Percentiles rank a stretch among this genome's conserved stretches.
Evolutionary conservation across 2,329 filamentous ascomycete species (phyloP).

Genomic region (Colletotrichum tropicale): DNA sequence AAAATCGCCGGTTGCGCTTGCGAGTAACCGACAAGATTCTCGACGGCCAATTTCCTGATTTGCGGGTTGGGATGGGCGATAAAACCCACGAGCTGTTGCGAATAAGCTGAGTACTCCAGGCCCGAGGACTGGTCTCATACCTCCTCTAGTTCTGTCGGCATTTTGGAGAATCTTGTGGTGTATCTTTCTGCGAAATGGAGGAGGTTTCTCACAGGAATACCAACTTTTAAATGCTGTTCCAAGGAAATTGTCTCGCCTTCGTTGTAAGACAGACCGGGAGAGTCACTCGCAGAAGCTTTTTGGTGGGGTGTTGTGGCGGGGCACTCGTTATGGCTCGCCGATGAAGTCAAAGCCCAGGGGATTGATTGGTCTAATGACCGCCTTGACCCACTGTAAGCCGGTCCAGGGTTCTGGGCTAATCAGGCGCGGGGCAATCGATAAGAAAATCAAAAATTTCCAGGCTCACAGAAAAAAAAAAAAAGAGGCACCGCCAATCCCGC

Average conservation of each 20-base stretch:
- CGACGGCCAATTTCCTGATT: slow-evolving; percentile 83
- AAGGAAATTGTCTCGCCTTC: slow-evolving; percentile 4
- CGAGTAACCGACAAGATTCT: slow-evolving; percentile 86
- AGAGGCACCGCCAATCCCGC: slow-evolving; percentile 1
- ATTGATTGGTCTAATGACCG: slow-evolving; percentile 6
- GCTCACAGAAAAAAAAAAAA: slow-evolving; percentile 3
- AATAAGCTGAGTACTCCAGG: slow-evolving; percentile 5
- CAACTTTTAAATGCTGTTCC: not conserved
- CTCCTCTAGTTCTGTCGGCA: slow-evolving; percentile 81
- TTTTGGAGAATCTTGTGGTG: slow-evolving; percentile 37
- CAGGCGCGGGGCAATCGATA: slow-evolving; percentile 34
- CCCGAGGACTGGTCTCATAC: slow-evolving; percentile 42
- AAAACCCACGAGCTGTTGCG: slow-evolving; percentile 83
- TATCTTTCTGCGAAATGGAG: not conserved
- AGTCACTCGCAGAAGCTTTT: slow-evolving; percentile 23
- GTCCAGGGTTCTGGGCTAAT: slow-evolving; percentile 21
- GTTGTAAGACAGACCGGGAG: slow-evolving; percentile 13
- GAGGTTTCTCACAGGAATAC: not conserved
- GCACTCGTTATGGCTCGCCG: slow-evolving; percentile 12
- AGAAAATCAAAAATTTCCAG: slow-evolving; percentile 28
- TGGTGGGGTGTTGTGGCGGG: slow-evolving; percentile 21
- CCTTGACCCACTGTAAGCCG: not conserved
- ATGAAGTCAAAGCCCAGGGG: slow-evolving; percentile 12
- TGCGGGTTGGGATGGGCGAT: slow-evolving; percentile 91
- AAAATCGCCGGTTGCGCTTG: slow-evolving; percentile 78